A percentile compares a stretch with the other conserved stretches of the same genome.
Evolutionary conservation across 2,329 filamentous ascomycete species (phyloP).

Genomic region (Fusarium lateritium): DNA sequence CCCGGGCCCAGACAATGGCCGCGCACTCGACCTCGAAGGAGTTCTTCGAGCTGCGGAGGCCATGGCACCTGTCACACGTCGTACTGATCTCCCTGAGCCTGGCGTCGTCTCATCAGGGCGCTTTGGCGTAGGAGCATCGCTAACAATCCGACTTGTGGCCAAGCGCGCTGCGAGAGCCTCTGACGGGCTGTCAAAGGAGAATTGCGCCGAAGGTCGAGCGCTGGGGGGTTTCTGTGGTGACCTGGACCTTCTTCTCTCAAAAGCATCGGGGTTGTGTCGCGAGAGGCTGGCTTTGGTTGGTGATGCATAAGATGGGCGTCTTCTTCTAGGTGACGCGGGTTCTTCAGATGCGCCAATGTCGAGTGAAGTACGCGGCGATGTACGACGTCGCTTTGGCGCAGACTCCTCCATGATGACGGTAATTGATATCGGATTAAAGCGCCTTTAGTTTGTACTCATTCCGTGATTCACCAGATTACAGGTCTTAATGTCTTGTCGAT

Average conservation of each 20-base stretch:
- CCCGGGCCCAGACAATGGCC: constrained; percentile 63
- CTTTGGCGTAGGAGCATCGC: constrained; percentile 42
- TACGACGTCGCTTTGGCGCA: constrained; percentile 75
- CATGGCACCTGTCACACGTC: constrained; percentile 51
- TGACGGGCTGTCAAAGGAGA: constrained; percentile 45
- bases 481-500: constrained; percentile 11
- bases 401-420: constrained; percentile 63
- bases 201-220: constrained; percentile 17
- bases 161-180: constrained; percentile 53
- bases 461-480: neutral
- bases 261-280: constrained; percentile 71
- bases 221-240: constrained; percentile 52
- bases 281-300: constrained; percentile 76
- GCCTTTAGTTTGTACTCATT: constrained; percentile 31
- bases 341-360: constrained; percentile 34
- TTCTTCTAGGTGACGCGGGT: constrained; percentile 52
- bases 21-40: constrained; percentile 60
- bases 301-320: constrained; percentile 74
- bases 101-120: constrained; percentile 27
- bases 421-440: neutral
- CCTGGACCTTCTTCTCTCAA: constrained; percentile 62
- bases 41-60: constrained; percentile 58
- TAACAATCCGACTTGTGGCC: constrained; percentile 44
- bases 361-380: constrained; percentile 64
- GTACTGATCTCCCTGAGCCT: constrained; percentile 33